phyloP scores from a whole-genome alignment of 176 grass and related monocot genomes.

The Areca catechu region DNA sequence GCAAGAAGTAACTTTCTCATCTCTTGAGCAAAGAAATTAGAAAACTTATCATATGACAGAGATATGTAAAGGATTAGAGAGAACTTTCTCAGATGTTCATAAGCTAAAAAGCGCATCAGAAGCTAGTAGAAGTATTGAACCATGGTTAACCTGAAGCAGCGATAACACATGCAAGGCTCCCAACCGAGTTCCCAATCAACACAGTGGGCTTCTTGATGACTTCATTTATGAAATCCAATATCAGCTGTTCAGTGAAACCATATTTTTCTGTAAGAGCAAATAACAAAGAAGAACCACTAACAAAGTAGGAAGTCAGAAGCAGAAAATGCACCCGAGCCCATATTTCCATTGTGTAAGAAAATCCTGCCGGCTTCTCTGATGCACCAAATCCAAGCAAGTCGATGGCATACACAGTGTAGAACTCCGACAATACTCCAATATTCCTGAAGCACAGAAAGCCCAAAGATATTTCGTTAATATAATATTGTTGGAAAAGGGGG shows the following conservation, averaged over 20 bases:
- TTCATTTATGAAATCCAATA: conserved; percentile 89
- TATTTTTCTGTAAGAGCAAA: background rate
- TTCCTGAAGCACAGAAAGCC: conserved; percentile 22
- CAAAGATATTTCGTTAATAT: background rate
- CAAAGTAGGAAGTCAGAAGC: background rate
- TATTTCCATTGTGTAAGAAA: conserved; percentile 85
- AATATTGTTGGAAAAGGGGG: background rate
- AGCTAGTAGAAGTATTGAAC: background rate
- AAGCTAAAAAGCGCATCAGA: too few relatives aligned
- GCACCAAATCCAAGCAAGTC: conserved; percentile 88
- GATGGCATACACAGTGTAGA: conserved; percentile 68
- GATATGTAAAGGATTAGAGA: too few relatives aligned
- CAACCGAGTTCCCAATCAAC: conserved; percentile 84
- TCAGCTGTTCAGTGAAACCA: conserved; percentile 41
- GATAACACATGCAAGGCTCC: conserved; percentile 90
- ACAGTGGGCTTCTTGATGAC: conserved; percentile 71
- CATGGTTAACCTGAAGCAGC: conserved; percentile 58
- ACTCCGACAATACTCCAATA: conserved; percentile 64
- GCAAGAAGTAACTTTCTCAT: background rate
- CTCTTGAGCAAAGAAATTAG: background rate
- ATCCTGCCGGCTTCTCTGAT: conserved; percentile 73
- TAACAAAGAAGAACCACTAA: background rate
- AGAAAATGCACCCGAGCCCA: conserved; percentile 54
- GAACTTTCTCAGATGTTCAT: too few relatives aligned
- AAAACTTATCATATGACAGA: too few relatives aligned